These are phyloP conservation scores for Barnettozyma vustinii DNA, from an alignment of 805 yeast species.

Conservation along the genomic window DNA sequence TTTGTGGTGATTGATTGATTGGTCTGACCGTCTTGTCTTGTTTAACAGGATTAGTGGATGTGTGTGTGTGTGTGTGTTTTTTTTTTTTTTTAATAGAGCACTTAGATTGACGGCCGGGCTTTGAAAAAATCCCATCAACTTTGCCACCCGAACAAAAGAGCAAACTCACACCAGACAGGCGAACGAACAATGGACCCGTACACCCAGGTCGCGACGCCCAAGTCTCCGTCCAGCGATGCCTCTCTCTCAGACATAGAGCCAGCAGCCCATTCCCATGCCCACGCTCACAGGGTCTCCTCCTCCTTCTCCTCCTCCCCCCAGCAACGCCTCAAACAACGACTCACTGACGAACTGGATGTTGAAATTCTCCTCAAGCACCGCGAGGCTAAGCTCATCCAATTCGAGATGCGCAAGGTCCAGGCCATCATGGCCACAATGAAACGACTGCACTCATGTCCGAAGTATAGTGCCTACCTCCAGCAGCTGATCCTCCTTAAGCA, in stretches of 20 bases:
- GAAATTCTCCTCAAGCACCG: slow-evolving; percentile 57
- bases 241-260: slow-evolving; percentile 7
- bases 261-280: not conserved
- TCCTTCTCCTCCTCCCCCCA: not conserved
- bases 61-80: not conserved
- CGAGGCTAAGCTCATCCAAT: slow-evolving; percentile 44
- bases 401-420: slow-evolving; percentile 53
- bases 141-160: slow-evolving; percentile 1
- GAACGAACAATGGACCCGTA: not conserved
- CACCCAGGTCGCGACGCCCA: slow-evolving; percentile 37
- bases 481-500: slow-evolving; percentile 32
- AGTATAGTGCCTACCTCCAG: slow-evolving; percentile 33
- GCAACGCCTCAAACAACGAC: slow-evolving; percentile 25
- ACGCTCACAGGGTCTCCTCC: slow-evolving; percentile 1
- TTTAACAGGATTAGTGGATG: too few species aligned
- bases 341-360: slow-evolving; percentile 46
- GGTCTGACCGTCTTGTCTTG: too few species aligned
- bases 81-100: not conserved
- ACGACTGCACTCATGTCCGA: slow-evolving; percentile 33
- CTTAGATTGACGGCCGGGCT: too few species aligned
- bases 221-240: slow-evolving; percentile 35
- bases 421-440: slow-evolving; percentile 50
- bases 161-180: slow-evolving; percentile 1
- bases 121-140: not conserved
- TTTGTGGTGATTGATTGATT: not conserved